Evolutionary conservation across 2,329 filamentous ascomycete genomes (phyloP).

Genomic region (Phialophora macrospora): DNA sequence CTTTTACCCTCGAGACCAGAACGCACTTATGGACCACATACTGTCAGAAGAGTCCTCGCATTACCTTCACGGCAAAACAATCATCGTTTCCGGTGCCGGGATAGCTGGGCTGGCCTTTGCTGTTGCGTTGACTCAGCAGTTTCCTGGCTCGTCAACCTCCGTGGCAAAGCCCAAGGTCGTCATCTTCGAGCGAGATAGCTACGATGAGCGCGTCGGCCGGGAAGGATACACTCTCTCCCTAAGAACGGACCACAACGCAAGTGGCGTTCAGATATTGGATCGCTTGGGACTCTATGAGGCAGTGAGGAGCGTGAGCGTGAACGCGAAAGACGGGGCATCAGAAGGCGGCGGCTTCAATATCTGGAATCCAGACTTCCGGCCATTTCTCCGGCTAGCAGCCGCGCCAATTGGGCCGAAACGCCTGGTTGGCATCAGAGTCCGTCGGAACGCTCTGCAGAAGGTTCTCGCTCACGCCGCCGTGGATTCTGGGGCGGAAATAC

Average conservation of each 20-base stretch:
- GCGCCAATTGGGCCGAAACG: constrained; percentile 10
- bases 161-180: constrained; percentile 43
- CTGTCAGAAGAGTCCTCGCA: not conserved
- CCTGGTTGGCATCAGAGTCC: constrained; percentile 31
- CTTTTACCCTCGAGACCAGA: not conserved
- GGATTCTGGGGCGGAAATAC: constrained; percentile 39
- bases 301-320: constrained; percentile 33
- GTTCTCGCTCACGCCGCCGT: constrained; percentile 28
- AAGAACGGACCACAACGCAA: constrained; percentile 37
- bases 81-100: constrained; percentile 51
- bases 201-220: constrained; percentile 39
- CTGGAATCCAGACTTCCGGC: constrained; percentile 34
- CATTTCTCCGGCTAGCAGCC: constrained; percentile 8
- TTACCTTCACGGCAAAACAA: constrained; percentile 46
- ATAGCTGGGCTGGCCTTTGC: constrained; percentile 53
- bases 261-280: constrained; percentile 40
- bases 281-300: constrained; percentile 39
- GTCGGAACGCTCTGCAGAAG: constrained; percentile 33
- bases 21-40: not conserved
- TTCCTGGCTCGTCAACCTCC: constrained; percentile 41
- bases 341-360: constrained; percentile 31
- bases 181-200: constrained; percentile 52
- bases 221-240: constrained; percentile 42
- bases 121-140: constrained; percentile 48
- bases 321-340: constrained; percentile 1